phyloP scores from a whole-genome alignment of 148 eudicot genomes.

The Chenopodium suecicum region DNA sequence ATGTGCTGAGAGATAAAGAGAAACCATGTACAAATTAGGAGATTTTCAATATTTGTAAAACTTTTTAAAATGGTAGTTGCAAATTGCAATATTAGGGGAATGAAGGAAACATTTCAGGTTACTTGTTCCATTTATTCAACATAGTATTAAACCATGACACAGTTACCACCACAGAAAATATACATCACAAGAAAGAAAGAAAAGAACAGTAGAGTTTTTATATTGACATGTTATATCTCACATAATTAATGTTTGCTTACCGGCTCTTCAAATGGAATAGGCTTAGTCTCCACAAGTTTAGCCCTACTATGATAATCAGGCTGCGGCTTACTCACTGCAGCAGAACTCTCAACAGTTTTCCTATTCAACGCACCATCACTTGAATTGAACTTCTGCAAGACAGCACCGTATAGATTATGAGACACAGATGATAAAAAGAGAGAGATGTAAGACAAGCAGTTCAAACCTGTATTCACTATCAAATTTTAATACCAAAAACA shows the following conservation, averaged over 20 bases:
- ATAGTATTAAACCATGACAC: background rate
- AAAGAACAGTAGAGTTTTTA: background rate
- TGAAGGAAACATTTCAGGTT: background rate
- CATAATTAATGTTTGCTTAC: slow-evolving; percentile 34
- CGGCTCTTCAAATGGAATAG: slow-evolving; percentile 41
- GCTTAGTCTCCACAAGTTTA: slow-evolving; percentile 29
- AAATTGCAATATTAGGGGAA: too few species aligned
- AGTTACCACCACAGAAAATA: background rate
- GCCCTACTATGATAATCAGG: slow-evolving; percentile 31
- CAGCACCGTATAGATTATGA: background rate
- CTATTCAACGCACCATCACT: slow-evolving; percentile 41
- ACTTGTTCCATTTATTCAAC: background rate
- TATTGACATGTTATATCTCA: background rate
- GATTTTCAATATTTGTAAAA: too few species aligned
- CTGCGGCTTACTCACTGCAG: slow-evolving; percentile 25
- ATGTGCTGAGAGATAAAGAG: background rate
- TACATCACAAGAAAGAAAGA: background rate
- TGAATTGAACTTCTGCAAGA: slow-evolving; percentile 51
- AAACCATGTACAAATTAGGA: background rate
- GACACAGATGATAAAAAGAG: background rate
- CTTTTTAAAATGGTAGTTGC: too few species aligned
- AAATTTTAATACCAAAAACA: background rate
- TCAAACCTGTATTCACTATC: background rate
- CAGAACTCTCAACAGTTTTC: slow-evolving; percentile 36
- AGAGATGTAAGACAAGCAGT: background rate